phyloP scores from a whole-genome alignment of 2,329 filamentous ascomycete species.

The Huntiella abstrusa region DNA sequence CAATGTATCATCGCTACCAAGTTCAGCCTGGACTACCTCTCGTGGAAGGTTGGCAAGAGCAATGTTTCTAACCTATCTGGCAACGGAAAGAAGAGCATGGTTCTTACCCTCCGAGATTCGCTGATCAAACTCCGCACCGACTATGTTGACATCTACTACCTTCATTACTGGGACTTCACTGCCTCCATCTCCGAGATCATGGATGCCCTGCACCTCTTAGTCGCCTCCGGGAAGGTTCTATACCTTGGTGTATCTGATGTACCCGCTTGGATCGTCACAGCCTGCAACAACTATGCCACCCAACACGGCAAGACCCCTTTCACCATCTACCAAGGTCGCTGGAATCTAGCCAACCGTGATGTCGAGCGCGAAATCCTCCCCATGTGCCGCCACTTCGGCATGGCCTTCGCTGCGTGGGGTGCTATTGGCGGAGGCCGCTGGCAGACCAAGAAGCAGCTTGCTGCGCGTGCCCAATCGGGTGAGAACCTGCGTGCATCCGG shows the following conservation, averaged over 20 bases:
- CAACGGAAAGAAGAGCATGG: conserved; percentile 24
- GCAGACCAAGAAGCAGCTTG: conserved; percentile 22
- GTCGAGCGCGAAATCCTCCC: conserved; percentile 26
- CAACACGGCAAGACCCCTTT: conserved; percentile 21
- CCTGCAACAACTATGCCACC: conserved; percentile 22
- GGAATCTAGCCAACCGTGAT: conserved; percentile 19
- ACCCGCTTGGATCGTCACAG: conserved; percentile 23
- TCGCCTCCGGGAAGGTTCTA: conserved; percentile 23
- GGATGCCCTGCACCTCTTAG: conserved; percentile 23
- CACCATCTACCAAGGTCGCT: conserved; percentile 22
- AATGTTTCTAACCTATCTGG: conserved; percentile 24
- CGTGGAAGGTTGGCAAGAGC: conserved; percentile 20
- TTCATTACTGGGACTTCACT: conserved; percentile 27
- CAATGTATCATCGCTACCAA: conserved; percentile 37
- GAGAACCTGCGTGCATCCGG: conserved; percentile 22
- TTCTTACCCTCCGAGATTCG: conserved; percentile 24
- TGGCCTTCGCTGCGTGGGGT: conserved; percentile 42
- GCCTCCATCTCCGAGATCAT: conserved; percentile 25
- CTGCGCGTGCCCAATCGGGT: conserved; percentile 17
- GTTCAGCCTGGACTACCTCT: conserved; percentile 30
- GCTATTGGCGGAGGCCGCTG: conserved; percentile 34
- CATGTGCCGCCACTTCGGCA: conserved; percentile 23
- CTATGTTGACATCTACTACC: conserved; percentile 26
- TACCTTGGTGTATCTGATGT: conserved; percentile 24
- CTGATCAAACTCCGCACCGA: conserved; percentile 26